Evolutionary conservation across 345 rosid genomes (phyloP), one percentile per base, ranked within the genome.

Genomic region (Combretum micranthum): DNA sequence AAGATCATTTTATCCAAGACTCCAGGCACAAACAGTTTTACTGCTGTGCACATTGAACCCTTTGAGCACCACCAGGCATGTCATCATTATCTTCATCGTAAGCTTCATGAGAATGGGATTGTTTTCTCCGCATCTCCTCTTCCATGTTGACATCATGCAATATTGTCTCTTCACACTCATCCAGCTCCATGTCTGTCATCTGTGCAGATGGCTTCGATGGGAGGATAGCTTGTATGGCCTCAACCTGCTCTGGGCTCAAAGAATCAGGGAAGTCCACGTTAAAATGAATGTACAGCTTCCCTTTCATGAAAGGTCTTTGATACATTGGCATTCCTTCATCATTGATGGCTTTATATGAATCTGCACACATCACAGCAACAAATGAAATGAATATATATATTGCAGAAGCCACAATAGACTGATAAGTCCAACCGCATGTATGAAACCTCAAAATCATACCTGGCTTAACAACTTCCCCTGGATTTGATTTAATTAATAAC

Each of bases 301-400:
- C 98, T 77, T 84, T 88, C 86, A 86, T 83, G 84, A 92, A 86
- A 4, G 95, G 78, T 67, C 80, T 81, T 65, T 70, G 88, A 80
- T 83, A 75, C 50, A 80, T 50, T 0, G 93, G 90, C 98, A 92
- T 88, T 2, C 98, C 98, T 81, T 92, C 98, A 0, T 92, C 95
- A 3, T 80, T 77, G 45, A 92, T 84, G 11, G 90, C 93, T 82
- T 85, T 86, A 65, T 53, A 86, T 15, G 96, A 83, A 77, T 76
- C 94, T 86, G 67, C 53, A 54, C 13, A n/a, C 15, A 2, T 44
- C 39, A 32, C 9, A 7, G 9, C 39, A 32, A 26, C 9, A 55
- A 25, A 2, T 14, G 45, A 55, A 13, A 12, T 4, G 44, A 25
- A 4, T 22, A 2, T 15, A 18, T 7, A 13, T 54, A 15, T 4